Evolutionary conservation across 2,329 filamentous ascomycete species (phyloP), one percentile per base, ranked within the genome.

Genomic region (Aspergillus quadricinctus): DNA sequence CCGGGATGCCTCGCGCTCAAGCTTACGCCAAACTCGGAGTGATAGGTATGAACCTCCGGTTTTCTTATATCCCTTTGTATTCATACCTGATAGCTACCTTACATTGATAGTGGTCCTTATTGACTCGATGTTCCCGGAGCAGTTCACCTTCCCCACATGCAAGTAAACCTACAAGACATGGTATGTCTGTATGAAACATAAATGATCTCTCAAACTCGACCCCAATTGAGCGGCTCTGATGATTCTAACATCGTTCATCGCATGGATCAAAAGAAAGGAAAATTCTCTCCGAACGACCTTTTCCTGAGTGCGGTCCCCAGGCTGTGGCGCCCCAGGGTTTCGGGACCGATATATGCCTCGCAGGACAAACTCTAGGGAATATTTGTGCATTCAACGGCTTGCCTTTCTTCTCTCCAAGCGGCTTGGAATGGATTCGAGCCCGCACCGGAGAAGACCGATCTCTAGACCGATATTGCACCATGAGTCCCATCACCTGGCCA

Each of bases 311-410:
- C 31, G 31, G 31, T 37, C 31, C 31, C 31, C 31, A 37, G 31
- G 31, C 31, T 37, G 31, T n/a, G n/a, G 31, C n/a, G 25, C 11
- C 6, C 3, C 29, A n/a, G 10, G 28, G 41, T 10, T 37, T 37
- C 28, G 21, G 37, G 11, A 21, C 14, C 7, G 50, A 55, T 14
- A 41, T 53, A 1, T 46, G 43, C 29, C 46, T 53, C 3, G 37
- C 56, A 5, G 48, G 56, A 1, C 50, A 50, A 2, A 45, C 50
- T 11, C 29, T 58, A 4, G 50, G 58, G 4, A 60, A 50, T 31
- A 56, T 60, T 37, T 55, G 58, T 17, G 45, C 41, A 1, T 60
- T 60, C 35, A 55, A 58, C 11, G 58, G 58, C 21, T 9, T 50
- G 23, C 58, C 56, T 5, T 52, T 58, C 9, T 50, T 60, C n/a